A percentile compares a stretch with the other conserved stretches of the same genome.
Evolutionary conservation across 192 early-diverging fungal genomes (phyloP).

Genomic region (Gonapodya sp.): DNA sequence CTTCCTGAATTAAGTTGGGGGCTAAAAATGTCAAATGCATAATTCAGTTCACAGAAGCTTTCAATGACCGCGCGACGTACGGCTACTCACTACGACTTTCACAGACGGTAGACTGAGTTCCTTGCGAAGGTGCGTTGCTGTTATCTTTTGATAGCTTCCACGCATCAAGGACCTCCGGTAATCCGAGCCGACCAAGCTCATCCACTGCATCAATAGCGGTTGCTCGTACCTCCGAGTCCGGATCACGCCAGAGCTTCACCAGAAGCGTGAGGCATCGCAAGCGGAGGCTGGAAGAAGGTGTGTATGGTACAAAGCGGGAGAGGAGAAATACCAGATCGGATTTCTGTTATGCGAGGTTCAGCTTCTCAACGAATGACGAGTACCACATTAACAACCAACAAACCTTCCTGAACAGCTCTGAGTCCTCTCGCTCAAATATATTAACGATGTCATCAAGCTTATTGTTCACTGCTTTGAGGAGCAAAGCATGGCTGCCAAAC

Average conservation of each 20-base stretch:
- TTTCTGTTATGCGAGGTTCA: conserved; percentile 28
- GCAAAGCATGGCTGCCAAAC: not conserved
- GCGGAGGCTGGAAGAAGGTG: conserved; percentile 17
- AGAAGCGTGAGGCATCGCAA: conserved; percentile 25
- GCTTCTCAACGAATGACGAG: not conserved
- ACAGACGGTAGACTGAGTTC: too few species aligned
- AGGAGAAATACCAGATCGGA: conserved; percentile 34
- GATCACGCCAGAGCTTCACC: conserved; percentile 39
- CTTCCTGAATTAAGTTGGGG: conserved; percentile 34
- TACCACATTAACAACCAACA: too few species aligned
- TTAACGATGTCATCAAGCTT: not conserved
- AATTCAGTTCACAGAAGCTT: too few species aligned
- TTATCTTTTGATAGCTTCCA: conserved; percentile 17
- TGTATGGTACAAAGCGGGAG: conserved; percentile 25
- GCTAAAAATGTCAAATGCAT: conserved; percentile 9
- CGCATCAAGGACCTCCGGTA: conserved; percentile 36
- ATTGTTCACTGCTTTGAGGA: not conserved
- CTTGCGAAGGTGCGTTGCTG: conserved; percentile 9
- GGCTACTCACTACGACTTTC: too few species aligned
- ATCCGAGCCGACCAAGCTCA: conserved; percentile 30
- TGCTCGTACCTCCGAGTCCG: conserved; percentile 39
- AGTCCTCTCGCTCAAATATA: not conserved
- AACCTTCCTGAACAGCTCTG: conserved; percentile 15
- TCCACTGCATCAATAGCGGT: conserved; percentile 40
- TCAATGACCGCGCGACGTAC: too few species aligned